Evolutionary conservation across 2,329 filamentous ascomycete species (phyloP), one percentile per base, ranked within the genome.

Genomic region (Aspergillus fijiensis): DNA sequence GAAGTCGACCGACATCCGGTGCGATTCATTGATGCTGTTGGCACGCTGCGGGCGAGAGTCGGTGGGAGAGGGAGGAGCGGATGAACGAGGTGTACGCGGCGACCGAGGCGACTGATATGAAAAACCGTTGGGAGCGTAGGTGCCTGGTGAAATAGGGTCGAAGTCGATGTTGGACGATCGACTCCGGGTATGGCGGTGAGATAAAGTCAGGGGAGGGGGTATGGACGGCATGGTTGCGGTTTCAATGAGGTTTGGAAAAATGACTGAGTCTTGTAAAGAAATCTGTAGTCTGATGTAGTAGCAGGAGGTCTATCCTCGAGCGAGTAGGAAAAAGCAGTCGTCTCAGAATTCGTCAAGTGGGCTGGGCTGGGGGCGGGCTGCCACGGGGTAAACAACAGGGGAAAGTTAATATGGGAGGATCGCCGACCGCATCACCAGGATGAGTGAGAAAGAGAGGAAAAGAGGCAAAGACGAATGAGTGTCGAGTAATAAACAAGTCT

Each of bases 1-100:
- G 63, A 76, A 78, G 59, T 78, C 76, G 60, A 72, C 76, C 12
- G 76, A 76, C 62, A 73, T 73, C 39, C 77, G 73, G 16, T 72
- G 66, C 29, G 70, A 72, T 31, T 71, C 74, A 59, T 71, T 75
- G 66, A 74, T 71, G 25, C 69, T 69, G 52, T 72, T 72, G 51
- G 74, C 70, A 57, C 73, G 74, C 53, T 69, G 69, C 48, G 72
- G 76, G 55, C 75, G 74, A 51, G 73, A 71, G 19, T 72, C 72
- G 47, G 73, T 65, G 7, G 78, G 77, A 31, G 78, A 80, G 4
- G 72, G 68, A 2, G 77, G 72, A 50, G 69, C 68, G 9, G 77
- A 77, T 21, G 72, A 70, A 51, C 69, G 72, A 42, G 75, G 74
- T 7, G 72, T 74, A 54, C 64, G 70, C 50, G 76, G 74, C 25